A percentile compares a stretch with the other conserved stretches of the same genome.
Evolutionary conservation across 2,329 filamentous ascomycete species (phyloP).

Genomic region (Pyrenochaeta sp.): DNA sequence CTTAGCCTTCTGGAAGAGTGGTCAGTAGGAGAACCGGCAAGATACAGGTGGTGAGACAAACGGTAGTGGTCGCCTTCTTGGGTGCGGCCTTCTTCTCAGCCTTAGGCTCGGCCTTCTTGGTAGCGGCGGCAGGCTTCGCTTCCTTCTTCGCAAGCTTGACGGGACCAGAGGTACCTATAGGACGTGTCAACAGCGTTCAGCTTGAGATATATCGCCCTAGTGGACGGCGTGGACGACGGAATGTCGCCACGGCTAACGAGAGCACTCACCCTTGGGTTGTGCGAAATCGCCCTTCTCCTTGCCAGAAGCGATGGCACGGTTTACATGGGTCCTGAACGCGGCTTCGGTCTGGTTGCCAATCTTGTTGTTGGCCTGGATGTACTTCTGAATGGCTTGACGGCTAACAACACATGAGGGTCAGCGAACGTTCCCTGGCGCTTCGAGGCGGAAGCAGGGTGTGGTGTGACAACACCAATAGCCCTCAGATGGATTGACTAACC

Average conservation of each 20-base stretch:
- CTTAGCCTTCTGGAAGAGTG: conserved; percentile 37
- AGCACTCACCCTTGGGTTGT: conserved; percentile 85
- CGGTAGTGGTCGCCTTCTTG: conserved; percentile 39
- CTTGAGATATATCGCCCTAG: background rate
- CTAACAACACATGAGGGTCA: conserved; percentile 54
- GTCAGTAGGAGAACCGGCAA: conserved; percentile 18
- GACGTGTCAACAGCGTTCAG: conserved; percentile 33
- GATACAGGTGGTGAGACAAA: conserved; percentile 15
- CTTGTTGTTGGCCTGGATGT: conserved; percentile 76
- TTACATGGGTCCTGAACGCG: conserved; percentile 78
- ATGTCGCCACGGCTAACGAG: too few species aligned
- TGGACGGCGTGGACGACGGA: background rate
- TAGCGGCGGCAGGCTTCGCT: conserved; percentile 42
- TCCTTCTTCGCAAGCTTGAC: conserved; percentile 93
- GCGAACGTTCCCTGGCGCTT: conserved; percentile 33
- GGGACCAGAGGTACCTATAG: conserved; percentile 78
- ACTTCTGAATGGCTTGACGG: conserved; percentile 78
- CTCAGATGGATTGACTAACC: conserved; percentile 60
- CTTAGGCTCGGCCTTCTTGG: conserved; percentile 43
- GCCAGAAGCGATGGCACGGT: conserved; percentile 81
- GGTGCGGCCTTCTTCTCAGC: conserved; percentile 41
- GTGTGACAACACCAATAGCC: conserved; percentile 32
- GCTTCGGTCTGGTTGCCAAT: conserved; percentile 62
- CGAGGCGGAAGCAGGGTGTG: conserved; percentile 35
- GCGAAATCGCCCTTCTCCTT: conserved; percentile 87